Evolutionary conservation across 768 basidiomycete species (phyloP).

Genomic region (Neoboletus subvelutipes): DNA sequence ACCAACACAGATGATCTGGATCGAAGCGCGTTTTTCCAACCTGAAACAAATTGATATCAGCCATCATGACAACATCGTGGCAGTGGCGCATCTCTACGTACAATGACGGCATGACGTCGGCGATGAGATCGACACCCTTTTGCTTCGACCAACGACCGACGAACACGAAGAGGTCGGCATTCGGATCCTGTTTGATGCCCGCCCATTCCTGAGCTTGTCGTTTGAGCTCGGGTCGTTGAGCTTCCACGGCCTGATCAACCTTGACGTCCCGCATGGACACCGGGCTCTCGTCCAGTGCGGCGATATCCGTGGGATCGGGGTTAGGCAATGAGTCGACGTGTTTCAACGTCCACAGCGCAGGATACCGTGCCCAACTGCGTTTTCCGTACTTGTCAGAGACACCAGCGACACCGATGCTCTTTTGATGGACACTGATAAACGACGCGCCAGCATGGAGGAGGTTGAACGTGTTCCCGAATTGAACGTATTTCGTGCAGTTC

Average conservation of each 20-base stretch:
- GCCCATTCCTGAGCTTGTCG: conserved; percentile 96
- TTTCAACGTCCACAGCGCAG: conserved; percentile 92
- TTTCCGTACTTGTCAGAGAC: conserved; percentile 98
- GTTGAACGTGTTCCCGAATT: conserved; percentile 98
- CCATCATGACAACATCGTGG: neutral
- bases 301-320: conserved; percentile 93
- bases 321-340: conserved; percentile 95
- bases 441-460: conserved; percentile 90
- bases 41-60: conserved; percentile 36
- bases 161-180: conserved; percentile 91
- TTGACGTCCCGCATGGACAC: conserved; percentile 67
- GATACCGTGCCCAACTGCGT: conserved; percentile 95
- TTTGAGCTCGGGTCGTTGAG: conserved; percentile 88
- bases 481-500: conserved; percentile 93
- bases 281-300: conserved; percentile 82
- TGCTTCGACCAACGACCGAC: conserved; percentile 99
- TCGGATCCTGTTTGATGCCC: conserved; percentile 85
- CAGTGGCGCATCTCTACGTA: conserved; percentile 38
- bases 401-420: conserved; percentile 91
- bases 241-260: conserved; percentile 79
- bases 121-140: conserved; percentile 96
- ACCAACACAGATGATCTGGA: conserved; percentile 87
- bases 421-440: conserved; percentile 91
- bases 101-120: conserved; percentile 91
- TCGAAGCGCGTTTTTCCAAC: conserved; percentile 79